phyloP scores from a whole-genome alignment of 176 grass and related monocot species.

The Thalia dealbata region DNA sequence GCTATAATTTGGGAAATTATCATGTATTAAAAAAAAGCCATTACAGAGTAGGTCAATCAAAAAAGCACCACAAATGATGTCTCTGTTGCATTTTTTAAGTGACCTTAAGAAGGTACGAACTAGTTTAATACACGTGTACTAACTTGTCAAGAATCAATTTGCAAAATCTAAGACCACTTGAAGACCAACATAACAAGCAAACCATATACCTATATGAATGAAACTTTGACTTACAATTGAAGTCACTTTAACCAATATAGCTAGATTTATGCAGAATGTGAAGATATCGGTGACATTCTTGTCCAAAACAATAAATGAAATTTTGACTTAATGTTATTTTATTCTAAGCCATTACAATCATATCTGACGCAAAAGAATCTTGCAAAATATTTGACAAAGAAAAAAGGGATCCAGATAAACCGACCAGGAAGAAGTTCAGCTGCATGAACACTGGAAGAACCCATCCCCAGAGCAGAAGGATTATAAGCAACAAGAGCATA shows the following conservation, averaged over 20 bases:
- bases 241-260: background rate
- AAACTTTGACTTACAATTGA: too few species aligned
- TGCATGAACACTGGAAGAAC: constrained; percentile 74
- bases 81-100: too few species aligned
- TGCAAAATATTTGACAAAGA: background rate
- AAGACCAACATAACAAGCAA: too few species aligned
- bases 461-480: constrained; percentile 86
- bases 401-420: background rate
- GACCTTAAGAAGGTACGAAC: too few species aligned
- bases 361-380: background rate
- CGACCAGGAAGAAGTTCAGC: constrained; percentile 98
- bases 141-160: too few species aligned
- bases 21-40: too few species aligned
- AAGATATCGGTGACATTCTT: background rate
- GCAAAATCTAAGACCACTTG: too few species aligned
- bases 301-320: background rate
- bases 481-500: constrained; percentile 93
- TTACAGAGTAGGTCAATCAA: too few species aligned
- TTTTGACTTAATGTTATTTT: background rate
- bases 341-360: background rate
- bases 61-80: too few species aligned
- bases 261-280: background rate
- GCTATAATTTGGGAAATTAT: too few species aligned
- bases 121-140: too few species aligned
- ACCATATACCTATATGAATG: too few species aligned